phyloP scores from a whole-genome alignment of 1,139 yeast genomes.

The Suhomyces maxii region DNA sequence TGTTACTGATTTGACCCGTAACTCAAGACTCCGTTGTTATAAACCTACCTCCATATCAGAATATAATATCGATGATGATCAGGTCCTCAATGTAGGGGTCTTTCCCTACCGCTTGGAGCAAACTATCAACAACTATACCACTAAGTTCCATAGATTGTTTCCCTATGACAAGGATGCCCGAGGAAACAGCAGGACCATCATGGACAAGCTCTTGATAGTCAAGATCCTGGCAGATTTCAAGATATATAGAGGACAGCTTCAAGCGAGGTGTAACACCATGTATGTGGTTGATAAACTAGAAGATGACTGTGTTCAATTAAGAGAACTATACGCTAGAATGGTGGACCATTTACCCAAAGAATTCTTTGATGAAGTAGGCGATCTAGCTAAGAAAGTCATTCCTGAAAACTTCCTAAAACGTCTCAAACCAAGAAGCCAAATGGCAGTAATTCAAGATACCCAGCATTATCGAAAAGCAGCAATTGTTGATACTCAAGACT shows the following conservation, averaged over 20 bases:
- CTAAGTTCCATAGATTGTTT: background rate
- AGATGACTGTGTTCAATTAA: conserved; percentile 2
- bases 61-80: conserved; percentile 8
- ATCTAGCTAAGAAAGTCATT: conserved; percentile 4
- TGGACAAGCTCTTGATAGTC: conserved; percentile 8
- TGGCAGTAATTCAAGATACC: conserved; percentile 4
- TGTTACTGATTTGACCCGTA: conserved; percentile 12
- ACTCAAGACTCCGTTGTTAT: background rate
- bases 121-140: background rate
- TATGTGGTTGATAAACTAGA: background rate
- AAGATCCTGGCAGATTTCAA: conserved; percentile 9
- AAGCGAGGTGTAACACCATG: conserved; percentile 4
- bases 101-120: background rate
- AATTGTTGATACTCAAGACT: conserved; percentile 1
- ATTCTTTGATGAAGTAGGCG: conserved; percentile 4
- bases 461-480: conserved; percentile 6
- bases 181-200: background rate
- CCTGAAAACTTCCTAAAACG: conserved; percentile 3
- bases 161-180: background rate
- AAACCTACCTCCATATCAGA: background rate
- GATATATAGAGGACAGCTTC: conserved; percentile 8
- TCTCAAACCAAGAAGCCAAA: background rate
- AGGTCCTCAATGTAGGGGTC: conserved; percentile 7
- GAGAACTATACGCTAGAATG: conserved; percentile 3
- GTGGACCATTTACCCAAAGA: conserved; percentile 6